Evolutionary conservation across 2,329 filamentous ascomycete species (phyloP).

Genomic region (Decorospora gaudefroyi): DNA sequence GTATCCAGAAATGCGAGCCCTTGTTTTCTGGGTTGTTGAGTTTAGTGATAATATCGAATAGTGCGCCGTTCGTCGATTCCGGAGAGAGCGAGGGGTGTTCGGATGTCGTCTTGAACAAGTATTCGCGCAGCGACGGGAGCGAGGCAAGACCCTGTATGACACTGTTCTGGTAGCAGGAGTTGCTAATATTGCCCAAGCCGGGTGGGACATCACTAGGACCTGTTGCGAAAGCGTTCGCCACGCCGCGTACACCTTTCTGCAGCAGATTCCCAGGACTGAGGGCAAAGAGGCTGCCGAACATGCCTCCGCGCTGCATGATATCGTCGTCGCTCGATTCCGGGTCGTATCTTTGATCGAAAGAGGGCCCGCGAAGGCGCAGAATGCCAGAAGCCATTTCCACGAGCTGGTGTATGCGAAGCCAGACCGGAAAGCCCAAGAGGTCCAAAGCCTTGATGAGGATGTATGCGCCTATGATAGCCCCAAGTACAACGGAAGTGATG

Average conservation of each 20-base stretch:
- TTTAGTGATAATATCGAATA: constrained; percentile 69
- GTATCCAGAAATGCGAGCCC: constrained; percentile 80
- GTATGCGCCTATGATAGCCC: constrained; percentile 30
- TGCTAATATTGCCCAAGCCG: constrained; percentile 88
- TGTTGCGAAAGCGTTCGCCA: constrained; percentile 45
- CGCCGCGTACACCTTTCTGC: constrained; percentile 41
- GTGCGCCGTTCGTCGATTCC: constrained; percentile 56
- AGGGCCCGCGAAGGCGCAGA: constrained; percentile 9
- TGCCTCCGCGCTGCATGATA: constrained; percentile 28
- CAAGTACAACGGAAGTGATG: constrained; percentile 25
- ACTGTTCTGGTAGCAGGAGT: constrained; percentile 98
- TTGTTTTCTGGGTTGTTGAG: constrained; percentile 72
- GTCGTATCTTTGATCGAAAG: constrained; percentile 11
- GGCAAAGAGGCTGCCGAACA: constrained; percentile 45
- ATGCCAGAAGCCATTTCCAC: constrained; percentile 22
- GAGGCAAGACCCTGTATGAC: constrained; percentile 81
- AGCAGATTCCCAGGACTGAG: constrained; percentile 46
- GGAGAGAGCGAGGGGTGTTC: constrained; percentile 45
- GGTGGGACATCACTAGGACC: constrained; percentile 46
- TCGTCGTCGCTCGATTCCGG: constrained; percentile 27
- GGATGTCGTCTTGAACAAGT: constrained; percentile 55
- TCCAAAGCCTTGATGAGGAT: constrained; percentile 38
- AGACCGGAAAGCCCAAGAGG: constrained; percentile 41
- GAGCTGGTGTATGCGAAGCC: constrained; percentile 60
- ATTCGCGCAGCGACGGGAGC: constrained; percentile 69